Evolutionary conservation across 176 grass and related monocot species (phyloP), one percentile per base, ranked within the genome.

Genomic region (Raddia distichophylla): DNA sequence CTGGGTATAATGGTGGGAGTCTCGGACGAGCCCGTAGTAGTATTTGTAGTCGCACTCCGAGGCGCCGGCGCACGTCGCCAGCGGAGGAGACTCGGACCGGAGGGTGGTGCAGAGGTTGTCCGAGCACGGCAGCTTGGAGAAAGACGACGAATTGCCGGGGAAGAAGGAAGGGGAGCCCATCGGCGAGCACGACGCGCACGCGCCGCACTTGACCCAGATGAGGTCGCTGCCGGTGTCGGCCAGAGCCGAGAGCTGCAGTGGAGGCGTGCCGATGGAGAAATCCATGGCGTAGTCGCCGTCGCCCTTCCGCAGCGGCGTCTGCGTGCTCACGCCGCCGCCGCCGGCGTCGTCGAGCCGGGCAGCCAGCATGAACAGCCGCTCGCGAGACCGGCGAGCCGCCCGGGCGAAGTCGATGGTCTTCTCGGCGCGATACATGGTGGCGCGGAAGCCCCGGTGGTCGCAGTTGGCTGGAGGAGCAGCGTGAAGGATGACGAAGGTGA

Each of bases 191-290:
- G 13, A 3, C 11, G 5, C 0, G 65, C 46, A 73, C 1, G 43
- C 9, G 8, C 69, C 69, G 80, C 80, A 82, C 17, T 73, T 82
- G 68, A 45, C 64, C 60, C 75, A 64, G 22, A 64, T 7, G 15
- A 64, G 60, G 46, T 64, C 47, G 75, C 60, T 78, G 2, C 60
- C 75, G 46, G 60, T 78, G 60, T 64, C 75, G 75, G 64, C 40
- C 11, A 77, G 42, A 7, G 63, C 64, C 64, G 10, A 15, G 1
- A 72, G 16, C 27, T 51, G 60, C 67, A 14, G 43, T 0, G 67
- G 79, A 6, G 79, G 67, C 1, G 79, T 72, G 66, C 79, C 79
- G 22, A 61, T 49, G 55, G 67, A 49, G 79, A 81, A 1, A 20
- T 48, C 43, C 66, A 60, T 81, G 66, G 47, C 46, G 60, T 65